These are phyloP conservation scores for Aspergillus fumigatus DNA, from an alignment of 2,329 filamentous ascomycete species.

Conservation along the genomic window DNA sequence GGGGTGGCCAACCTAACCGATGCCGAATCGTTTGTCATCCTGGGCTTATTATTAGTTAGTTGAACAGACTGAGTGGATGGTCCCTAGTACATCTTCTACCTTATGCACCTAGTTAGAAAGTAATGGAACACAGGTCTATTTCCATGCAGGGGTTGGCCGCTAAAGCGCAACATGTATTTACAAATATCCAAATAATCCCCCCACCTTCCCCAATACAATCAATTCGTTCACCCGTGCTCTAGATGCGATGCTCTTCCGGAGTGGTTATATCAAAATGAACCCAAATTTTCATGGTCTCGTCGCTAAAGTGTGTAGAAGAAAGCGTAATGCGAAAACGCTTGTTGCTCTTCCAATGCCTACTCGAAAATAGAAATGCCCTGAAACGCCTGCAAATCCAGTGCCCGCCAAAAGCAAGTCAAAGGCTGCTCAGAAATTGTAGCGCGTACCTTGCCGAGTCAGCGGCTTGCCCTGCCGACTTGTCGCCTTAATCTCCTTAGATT, in stretches of 20 bases:
- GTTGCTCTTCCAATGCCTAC: slow-evolving; percentile 6
- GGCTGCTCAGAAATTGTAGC: slow-evolving; percentile 40
- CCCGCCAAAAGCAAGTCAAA: slow-evolving; percentile 5
- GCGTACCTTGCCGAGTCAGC: slow-evolving; percentile 47
- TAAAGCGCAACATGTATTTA: background rate
- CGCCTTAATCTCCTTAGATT: slow-evolving; percentile 36
- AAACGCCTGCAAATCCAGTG: background rate
- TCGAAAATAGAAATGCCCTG: slow-evolving; percentile 2
- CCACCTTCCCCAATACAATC: background rate
- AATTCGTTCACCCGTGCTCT: background rate
- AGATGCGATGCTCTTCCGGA: background rate
- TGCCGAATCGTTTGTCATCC: slow-evolving; percentile 5
- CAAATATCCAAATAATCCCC: background rate
- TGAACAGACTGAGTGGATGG: background rate
- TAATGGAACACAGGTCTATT: background rate
- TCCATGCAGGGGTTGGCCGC: background rate
- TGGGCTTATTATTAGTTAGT: too few species aligned
- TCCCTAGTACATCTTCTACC: too few species aligned
- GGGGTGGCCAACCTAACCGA: background rate
- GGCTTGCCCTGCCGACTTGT: slow-evolving; percentile 48
- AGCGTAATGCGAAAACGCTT: slow-evolving; percentile 9
- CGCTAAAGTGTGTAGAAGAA: slow-evolving; percentile 9
- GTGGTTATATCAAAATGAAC: background rate
- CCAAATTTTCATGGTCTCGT: slow-evolving; percentile 18
- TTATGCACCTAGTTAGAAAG: background rate